These are phyloP conservation scores for Ceratobasidium sp. DNA, from an alignment of 1,284 basidiomycete genomes.

Conservation along the genomic window DNA sequence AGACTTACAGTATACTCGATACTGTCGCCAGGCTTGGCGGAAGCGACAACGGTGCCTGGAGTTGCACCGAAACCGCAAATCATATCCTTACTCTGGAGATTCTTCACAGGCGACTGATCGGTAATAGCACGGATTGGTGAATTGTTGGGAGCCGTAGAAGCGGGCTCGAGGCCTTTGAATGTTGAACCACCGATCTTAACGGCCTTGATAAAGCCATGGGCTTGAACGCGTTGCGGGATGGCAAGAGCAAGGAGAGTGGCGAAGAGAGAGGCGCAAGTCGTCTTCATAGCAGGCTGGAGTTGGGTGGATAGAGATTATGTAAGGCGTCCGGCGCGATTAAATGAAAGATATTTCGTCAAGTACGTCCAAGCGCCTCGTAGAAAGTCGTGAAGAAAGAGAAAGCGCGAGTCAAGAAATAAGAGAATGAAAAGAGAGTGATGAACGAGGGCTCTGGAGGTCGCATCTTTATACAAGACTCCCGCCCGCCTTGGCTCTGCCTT, in stretches of 20 bases:
- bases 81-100: slow-evolving; percentile 62
- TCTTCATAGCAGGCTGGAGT: slow-evolving; percentile 1
- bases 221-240: neutral
- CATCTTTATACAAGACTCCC: neutral
- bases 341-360: neutral
- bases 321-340: slow-evolving; percentile 24
- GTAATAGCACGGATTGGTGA: slow-evolving; percentile 69
- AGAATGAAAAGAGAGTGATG: neutral
- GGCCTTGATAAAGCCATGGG: slow-evolving; percentile 2
- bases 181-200: neutral
- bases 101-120: slow-evolving; percentile 67
- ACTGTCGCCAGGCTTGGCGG: slow-evolving; percentile 68
- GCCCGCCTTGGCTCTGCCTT: neutral
- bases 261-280: neutral
- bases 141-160: slow-evolving; percentile 48
- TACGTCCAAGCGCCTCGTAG: slow-evolving; percentile 24
- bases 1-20: slow-evolving; percentile 55
- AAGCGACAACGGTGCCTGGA: slow-evolving; percentile 60
- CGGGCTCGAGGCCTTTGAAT: slow-evolving; percentile 55
- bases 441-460: neutral
- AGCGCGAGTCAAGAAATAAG: neutral
- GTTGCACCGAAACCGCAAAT: slow-evolving; percentile 68
- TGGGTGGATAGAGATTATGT: neutral
- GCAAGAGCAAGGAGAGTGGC: slow-evolving; percentile 3
- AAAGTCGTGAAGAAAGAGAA: slow-evolving; percentile 23